Percentiles rank a stretch among this genome's conserved stretches.
phyloP scores from a whole-genome alignment of 73 alveolate species.

The Paramecium sexaurelia region DNA sequence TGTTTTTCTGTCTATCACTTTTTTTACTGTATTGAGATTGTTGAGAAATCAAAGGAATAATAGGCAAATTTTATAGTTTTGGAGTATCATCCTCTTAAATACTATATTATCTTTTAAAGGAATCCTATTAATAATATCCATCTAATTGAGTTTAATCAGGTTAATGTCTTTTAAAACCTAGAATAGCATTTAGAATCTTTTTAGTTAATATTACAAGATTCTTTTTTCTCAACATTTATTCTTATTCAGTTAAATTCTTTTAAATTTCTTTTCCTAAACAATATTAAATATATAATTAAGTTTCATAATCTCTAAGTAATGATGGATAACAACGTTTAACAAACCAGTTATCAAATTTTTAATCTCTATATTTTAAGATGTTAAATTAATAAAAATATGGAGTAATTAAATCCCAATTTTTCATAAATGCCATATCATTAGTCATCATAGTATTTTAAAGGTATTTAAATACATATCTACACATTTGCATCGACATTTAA shows the following conservation, averaged over 20 bases:
- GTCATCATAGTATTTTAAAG: conserved; percentile 65
- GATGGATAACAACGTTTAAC: conserved; percentile 38
- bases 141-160: background rate
- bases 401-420: conserved; percentile 66
- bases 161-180: conserved; percentile 12
- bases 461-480: conserved; percentile 66
- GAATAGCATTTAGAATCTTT: background rate
- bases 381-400: conserved; percentile 59
- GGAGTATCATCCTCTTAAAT: background rate
- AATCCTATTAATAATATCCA: background rate
- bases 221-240: background rate
- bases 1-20: background rate
- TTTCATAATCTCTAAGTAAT: conserved; percentile 41
- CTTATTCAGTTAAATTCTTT: background rate
- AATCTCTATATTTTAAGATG: background rate
- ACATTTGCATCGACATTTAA: conserved; percentile 66
- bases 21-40: background rate
- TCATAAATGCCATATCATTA: conserved; percentile 68
- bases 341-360: conserved; percentile 38
- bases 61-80: background rate
- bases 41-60: background rate
- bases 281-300: conserved; percentile 3
- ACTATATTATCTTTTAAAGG: background rate
- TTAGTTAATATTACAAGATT: background rate
- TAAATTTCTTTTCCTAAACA: conserved; percentile 29